Base-by-base conservation (phyloP, 805 yeast genomes). In the Candida koratica region DNA sequence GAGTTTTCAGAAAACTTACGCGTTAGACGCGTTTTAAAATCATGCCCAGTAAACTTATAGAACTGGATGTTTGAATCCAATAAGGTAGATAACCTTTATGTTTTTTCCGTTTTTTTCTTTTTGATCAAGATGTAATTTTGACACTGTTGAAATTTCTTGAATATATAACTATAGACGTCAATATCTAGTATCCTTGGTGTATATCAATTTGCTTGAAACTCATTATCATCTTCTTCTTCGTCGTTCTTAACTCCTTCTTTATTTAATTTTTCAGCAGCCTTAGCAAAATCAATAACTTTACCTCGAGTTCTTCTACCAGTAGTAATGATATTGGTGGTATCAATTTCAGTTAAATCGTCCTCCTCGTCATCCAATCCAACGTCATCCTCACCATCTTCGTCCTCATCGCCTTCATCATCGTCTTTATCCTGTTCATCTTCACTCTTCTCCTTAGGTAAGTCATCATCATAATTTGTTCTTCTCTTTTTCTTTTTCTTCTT, bases 251-350 rank as follows among this genome's bases (percentile, higher is more conserved):
- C 59, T 13, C 60, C 62, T 26, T 64, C 66, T 39, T 76, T 81
- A 33, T 62, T 64, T 49, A 85, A 60, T 53, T 84, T 75, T 47
- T 77, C 83, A 14, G 87, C 84, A 11, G 94, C 87, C 61, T 84
- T 81, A 39, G 77, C 69, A 58, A 83, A 88, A 61, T 88, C 96
- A 48, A 89, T 82, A 13, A 81, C 83, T 53, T 80, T 83, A 11
- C 96, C 95, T 48, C 97, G 76, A 6, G 96, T 88, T 68, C 96
- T 84, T 61, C 95, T 73, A 10, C 94, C 93, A 12, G 77, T 64
- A n/a, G 82, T 71, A 46, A 87, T 87, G 55, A 88, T 87, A 61
- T 88, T 89, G 25, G 87, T 66, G 25, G 82, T 69, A 53, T 85
- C 95, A 47, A 88, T 84, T 60, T 83, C 95, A 23, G 73, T 71